Percentiles rank a stretch among this genome's conserved stretches.
Conservation (phyloP, 164 flowering plant genomes). For the Santalum album region DNA sequence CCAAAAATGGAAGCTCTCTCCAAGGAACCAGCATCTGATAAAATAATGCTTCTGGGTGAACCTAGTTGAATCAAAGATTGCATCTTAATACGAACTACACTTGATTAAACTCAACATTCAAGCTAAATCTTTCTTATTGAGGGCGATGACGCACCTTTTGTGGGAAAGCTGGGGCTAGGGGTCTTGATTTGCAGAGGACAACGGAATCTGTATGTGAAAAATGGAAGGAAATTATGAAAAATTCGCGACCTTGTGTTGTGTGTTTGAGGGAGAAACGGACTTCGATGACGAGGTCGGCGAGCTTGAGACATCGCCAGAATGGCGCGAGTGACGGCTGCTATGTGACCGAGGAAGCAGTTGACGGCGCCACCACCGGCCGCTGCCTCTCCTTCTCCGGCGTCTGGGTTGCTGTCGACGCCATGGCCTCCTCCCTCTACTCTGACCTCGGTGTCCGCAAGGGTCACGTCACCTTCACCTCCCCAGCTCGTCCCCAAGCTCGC, state of each 20-base stretch:
- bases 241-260: background rate
- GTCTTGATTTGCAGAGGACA: constrained; percentile 73
- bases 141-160: constrained; percentile 76
- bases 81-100: too few relatives aligned
- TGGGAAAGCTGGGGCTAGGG: constrained; percentile 55
- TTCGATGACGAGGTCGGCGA: constrained; percentile 87
- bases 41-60: too few relatives aligned
- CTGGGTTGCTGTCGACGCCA: constrained; percentile 59
- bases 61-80: too few relatives aligned
- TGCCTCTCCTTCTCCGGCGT: constrained; percentile 53
- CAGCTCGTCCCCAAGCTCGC: constrained; percentile 53
- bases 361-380: constrained; percentile 34
- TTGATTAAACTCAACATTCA: too few relatives aligned
- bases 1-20: too few relatives aligned
- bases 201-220: constrained; percentile 48
- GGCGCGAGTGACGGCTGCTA: constrained; percentile 94
- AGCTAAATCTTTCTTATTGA: constrained; percentile 90
- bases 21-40: too few relatives aligned
- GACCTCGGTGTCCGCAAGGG: constrained; percentile 61
- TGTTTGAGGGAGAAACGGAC: constrained; percentile 34
- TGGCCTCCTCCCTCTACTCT: constrained; percentile 42
- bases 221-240: background rate
- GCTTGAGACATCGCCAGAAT: constrained; percentile 79
- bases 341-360: constrained; percentile 97
- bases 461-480: constrained; percentile 68